Conservation (phyloP, 129 eudicot species). For the Flaveria linearis region DNA sequence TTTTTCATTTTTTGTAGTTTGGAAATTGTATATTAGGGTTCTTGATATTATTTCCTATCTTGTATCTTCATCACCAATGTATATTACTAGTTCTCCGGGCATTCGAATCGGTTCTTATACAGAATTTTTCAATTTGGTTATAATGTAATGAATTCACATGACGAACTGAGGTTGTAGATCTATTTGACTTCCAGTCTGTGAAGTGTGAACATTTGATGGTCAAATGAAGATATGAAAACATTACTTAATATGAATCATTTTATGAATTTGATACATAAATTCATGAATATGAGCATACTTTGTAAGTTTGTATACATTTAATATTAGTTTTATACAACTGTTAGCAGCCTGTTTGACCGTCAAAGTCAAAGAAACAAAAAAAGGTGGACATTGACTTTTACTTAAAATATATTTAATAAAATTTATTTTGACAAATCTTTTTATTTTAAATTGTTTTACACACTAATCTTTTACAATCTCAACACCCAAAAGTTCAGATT, state of each 20-base stretch:
- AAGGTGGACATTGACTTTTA: background rate
- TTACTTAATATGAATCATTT: background rate
- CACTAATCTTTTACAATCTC: background rate
- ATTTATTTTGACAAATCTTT: background rate
- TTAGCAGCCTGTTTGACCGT: conserved; percentile 10
- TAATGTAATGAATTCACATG: conserved; percentile 8
- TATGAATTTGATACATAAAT: background rate
- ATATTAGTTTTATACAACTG: background rate
- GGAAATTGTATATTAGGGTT: conserved; percentile 33
- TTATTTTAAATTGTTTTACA: background rate
- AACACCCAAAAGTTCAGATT: background rate
- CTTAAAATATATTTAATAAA: background rate
- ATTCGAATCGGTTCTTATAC: background rate
- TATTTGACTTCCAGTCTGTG: conserved; percentile 11
- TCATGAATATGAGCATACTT: background rate
- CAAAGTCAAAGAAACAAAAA: conserved; percentile 3
- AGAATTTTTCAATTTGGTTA: background rate
- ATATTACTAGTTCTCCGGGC: conserved; percentile 24
- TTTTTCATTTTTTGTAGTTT: conserved; percentile 39
- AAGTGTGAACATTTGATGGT: background rate
- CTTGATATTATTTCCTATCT: conserved; percentile 26
- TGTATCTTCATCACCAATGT: conserved; percentile 26
- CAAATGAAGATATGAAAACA: background rate
- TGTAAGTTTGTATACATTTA: background rate
- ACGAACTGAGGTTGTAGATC: conserved; percentile 22